Conservation (phyloP, 1,284 basidiomycete genomes). For the Ceratobasidium theobromae region DNA sequence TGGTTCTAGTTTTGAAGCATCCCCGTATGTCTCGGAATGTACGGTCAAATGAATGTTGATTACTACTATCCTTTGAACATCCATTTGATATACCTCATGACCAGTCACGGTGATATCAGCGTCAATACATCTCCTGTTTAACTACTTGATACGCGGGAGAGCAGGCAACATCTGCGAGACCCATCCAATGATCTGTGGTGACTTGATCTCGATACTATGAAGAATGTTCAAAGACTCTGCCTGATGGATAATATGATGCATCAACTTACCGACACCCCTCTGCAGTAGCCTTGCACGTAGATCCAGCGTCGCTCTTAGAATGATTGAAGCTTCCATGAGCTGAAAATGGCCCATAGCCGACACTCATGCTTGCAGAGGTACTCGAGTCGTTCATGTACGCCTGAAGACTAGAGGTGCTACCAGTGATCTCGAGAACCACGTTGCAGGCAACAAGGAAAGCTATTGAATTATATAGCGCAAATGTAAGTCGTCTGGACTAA, state of each 20-base stretch:
- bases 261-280: background rate
- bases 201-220: conserved; percentile 9
- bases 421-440: conserved; percentile 24
- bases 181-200: background rate
- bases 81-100: too few species aligned
- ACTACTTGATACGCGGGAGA: too few species aligned
- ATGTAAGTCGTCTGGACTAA: background rate
- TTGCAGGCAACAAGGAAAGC: conserved; percentile 22
- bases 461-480: background rate
- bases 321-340: background rate
- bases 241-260: background rate
- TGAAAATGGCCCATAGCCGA: conserved; percentile 28
- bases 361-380: conserved; percentile 10
- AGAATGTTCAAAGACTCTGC: background rate
- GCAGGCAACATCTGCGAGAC: background rate
- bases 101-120: too few species aligned
- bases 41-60: too few species aligned
- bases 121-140: too few species aligned
- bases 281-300: background rate
- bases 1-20: too few species aligned
- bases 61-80: too few species aligned
- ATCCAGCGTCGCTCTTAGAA: background rate
- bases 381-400: conserved; percentile 6
- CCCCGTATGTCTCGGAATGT: too few species aligned
- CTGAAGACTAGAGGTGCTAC: conserved; percentile 13